Evolutionary conservation across 345 rosid species (phyloP), one percentile per base, ranked within the genome.

Genomic region (Pugionium cornutum): DNA sequence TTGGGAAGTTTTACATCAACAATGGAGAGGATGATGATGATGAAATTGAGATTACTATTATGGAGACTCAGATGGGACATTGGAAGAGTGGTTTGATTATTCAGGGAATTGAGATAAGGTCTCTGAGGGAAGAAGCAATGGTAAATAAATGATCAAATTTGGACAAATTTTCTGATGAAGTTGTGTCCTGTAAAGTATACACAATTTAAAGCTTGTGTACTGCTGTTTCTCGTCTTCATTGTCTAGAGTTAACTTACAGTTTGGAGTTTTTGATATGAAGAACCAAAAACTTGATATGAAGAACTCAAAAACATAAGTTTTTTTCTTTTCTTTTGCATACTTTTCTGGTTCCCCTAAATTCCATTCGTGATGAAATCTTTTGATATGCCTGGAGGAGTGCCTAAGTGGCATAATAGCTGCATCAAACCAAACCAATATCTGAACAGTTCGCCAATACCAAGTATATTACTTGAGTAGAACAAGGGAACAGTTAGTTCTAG

Each of bases 101-200:
- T 66, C 77, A 78, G 35, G 94, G 96, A 3, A 72, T 86, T 2
- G 94, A 89, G 61, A 53, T 87, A 8, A 82, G 87, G 69, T 91
- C 94, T 9, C 0, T 30, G 78, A 68, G 41, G 51, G 34, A 55
- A 63, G 53, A 29, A 10, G 64, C 33, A 10, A 26, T 25, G 30
- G 31, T 44, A 10, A 18, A 41, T 18, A 42, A 43, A 25, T 43
- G 30, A 53, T 3, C 35, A 8, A 28, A 2, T 9, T 62, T 1
- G 1, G 39, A 57, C 11, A 30, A 32, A 3, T 18, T 0, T 5
- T 29, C 2, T 32, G 4, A 10, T 9, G 3, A 6, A 3, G 25
- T 36, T 50, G 58, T 51, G 35, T 51, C 4, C 4, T 4, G 37
- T 26, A 4, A 35, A 36, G 44, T 62, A 47, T 47, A 47, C 31